Conservation (phyloP, 305 asterid genomes). For the Andrographis paniculata region DNA sequence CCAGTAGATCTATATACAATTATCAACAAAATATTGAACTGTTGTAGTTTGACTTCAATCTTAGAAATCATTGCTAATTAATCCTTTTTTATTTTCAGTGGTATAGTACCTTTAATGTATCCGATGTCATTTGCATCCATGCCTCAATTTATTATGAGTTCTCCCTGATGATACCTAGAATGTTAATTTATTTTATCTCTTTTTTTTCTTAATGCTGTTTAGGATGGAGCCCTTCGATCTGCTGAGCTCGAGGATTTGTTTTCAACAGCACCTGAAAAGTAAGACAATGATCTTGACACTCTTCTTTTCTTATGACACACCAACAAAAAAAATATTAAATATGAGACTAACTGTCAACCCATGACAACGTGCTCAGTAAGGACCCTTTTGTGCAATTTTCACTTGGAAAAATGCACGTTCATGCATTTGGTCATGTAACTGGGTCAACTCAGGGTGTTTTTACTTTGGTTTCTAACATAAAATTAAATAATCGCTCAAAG, state of each 20-base stretch:
- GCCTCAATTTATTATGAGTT: background rate
- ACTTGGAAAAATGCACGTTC: background rate
- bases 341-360: no score
- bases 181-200: no score
- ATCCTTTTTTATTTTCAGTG: no score
- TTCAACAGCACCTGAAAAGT: conserved; percentile 97
- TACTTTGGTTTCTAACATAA: background rate
- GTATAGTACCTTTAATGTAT: no score
- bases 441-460: background rate
- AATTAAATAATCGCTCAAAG: no score
- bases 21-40: no score
- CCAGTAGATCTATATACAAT: no score
- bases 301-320: conserved; percentile 5
- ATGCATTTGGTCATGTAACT: background rate
- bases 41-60: no score
- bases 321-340: no score
- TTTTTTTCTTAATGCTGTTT: conserved; percentile 29
- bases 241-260: conserved; percentile 88
- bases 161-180: conserved; percentile 13
- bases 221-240: conserved; percentile 88
- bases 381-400: background rate
- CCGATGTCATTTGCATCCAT: no score
- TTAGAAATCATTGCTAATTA: no score
- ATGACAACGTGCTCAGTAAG: conserved; percentile 1
- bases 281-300: conserved; percentile 20